Percentiles rank a stretch among this genome's conserved stretches.
Conservation (phyloP, 1,284 basidiomycete genomes). For the Fistulina hepatica region DNA sequence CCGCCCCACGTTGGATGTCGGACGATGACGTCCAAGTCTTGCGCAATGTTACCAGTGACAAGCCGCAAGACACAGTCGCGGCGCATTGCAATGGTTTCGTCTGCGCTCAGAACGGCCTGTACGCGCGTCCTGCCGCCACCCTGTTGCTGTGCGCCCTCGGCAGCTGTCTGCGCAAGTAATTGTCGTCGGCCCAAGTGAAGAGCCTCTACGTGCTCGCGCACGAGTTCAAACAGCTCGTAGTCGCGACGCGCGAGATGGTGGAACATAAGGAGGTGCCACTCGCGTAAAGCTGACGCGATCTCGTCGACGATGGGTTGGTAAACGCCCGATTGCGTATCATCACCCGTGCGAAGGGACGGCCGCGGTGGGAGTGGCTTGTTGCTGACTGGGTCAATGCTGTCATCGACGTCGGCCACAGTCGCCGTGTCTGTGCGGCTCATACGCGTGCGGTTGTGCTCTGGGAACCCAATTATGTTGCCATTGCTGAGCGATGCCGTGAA, state of each 20-base stretch:
- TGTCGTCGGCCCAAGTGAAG: conserved; percentile 86
- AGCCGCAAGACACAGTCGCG: conserved; percentile 83
- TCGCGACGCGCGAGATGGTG: conserved; percentile 82
- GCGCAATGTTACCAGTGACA: conserved; percentile 84
- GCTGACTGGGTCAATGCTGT: conserved; percentile 60
- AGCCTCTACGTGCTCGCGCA: conserved; percentile 85
- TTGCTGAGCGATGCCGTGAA: conserved; percentile 39
- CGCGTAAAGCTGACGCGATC: conserved; percentile 89
- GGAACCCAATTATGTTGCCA: no score
- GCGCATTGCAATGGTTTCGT: conserved; percentile 77
- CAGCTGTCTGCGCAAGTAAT: conserved; percentile 79
- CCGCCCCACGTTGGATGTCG: conserved; percentile 87
- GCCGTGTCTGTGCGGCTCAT: no score
- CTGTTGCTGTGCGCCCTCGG: no score
- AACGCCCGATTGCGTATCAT: conserved; percentile 77
- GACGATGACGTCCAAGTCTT: conserved; percentile 91
- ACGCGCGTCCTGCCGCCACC: no score
- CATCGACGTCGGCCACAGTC: no score
- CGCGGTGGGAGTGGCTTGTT: conserved; percentile 79
- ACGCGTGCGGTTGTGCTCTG: no score
- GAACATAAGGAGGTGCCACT: conserved; percentile 92
- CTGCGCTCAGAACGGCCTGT: conserved; percentile 77
- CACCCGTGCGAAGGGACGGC: conserved; percentile 85
- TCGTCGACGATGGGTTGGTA: conserved; percentile 91
- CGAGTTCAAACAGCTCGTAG: conserved; percentile 81